Base-by-base conservation (phyloP, 495 filamentous ascomycete genomes). In the Lichina pygmaea region DNA sequence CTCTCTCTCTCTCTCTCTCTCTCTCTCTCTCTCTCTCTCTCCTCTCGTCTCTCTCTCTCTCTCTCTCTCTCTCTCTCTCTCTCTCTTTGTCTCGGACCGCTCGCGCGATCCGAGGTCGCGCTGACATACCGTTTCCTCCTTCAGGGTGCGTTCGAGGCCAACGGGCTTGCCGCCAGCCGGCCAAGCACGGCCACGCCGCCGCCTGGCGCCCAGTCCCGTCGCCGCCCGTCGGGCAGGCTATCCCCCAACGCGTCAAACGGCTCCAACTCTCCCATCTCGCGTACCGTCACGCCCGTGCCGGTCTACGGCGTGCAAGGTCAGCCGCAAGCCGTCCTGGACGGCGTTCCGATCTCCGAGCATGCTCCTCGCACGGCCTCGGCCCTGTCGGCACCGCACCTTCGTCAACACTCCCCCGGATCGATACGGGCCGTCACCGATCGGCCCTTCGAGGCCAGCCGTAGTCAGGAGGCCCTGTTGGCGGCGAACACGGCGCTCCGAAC, bases 401-500 rank as follows among this genome's bases (percentile, higher is more conserved):
- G 70, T 51, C 63, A 81, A 55, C 66, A 74, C 2, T 85, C 81
- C 11, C 77, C 81, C 15, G 67, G 74, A 44, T 67, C 77, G 12
- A 66, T 66, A 0, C 75, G 78, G 3, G 81, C 83, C 1, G 61
- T 80, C 48, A 77, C 77, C 48, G 79, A 86, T 44, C 75, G 78
- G 41, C 72, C 78, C 42, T 63, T 76, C 24, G 82, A 91, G 33
- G 66, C 77, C 6, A 73, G 80, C 7, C 80, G 77, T 52, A 81
- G 79, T 8, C 83, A 81, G 51, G 85, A 93, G 52, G 71, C 75
- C 43, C 63, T 91, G 9, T 62, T 81, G 41, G 73, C 77, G 10
- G 66, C 72, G 42, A 93, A 92, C 56, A 78, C 78, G 12, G 72
- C 71, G 39, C 63, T 94, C 34, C 89, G 85, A 63, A 94, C 85